Evolutionary conservation across 176 grass and related monocot genomes (phyloP).

Genomic region (Hsuehochloa calcarea): DNA sequence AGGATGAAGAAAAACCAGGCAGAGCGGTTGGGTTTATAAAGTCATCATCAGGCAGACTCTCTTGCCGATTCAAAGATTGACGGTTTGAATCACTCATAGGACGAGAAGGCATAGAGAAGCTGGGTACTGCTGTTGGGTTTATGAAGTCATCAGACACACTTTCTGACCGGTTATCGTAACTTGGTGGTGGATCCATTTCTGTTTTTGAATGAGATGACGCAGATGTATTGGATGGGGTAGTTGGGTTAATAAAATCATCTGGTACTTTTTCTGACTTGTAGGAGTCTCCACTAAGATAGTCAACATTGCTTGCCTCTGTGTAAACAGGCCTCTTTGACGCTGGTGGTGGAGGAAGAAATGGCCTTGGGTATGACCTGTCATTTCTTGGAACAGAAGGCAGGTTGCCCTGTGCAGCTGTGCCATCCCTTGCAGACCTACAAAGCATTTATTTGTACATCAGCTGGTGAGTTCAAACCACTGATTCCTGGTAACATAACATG

Average conservation of each 20-base stretch:
- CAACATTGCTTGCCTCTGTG: conserved; percentile 37
- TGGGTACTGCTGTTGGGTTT: conserved; percentile 53
- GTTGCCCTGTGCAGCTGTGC: conserved; percentile 47
- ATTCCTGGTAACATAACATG: conserved; percentile 3
- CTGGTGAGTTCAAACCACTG: background rate
- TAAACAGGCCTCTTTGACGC: conserved; percentile 62
- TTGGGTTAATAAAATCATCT: conserved; percentile 56
- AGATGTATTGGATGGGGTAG: conserved; percentile 36
- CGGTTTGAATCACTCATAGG: conserved; percentile 16
- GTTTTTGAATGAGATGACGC: conserved; percentile 32
- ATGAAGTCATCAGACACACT: conserved; percentile 43
- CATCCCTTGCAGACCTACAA: conserved; percentile 71
- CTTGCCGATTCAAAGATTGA: conserved; percentile 8
- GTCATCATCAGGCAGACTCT: conserved; percentile 54
- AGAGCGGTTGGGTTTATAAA: conserved; percentile 61
- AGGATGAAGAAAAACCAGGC: conserved; percentile 44
- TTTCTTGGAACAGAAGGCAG: conserved; percentile 38
- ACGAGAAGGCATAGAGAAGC: conserved; percentile 33
- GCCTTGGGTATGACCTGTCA: conserved; percentile 48
- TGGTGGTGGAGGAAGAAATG: conserved; percentile 80
- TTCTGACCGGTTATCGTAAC: conserved; percentile 21
- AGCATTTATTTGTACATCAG: conserved; percentile 32
- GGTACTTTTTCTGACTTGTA: conserved; percentile 55
- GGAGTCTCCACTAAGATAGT: conserved; percentile 70
- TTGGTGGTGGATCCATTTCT: conserved; percentile 27